Conservation (phyloP, 805 yeast species). For the Wickerhamomyces hampshirensis region DNA sequence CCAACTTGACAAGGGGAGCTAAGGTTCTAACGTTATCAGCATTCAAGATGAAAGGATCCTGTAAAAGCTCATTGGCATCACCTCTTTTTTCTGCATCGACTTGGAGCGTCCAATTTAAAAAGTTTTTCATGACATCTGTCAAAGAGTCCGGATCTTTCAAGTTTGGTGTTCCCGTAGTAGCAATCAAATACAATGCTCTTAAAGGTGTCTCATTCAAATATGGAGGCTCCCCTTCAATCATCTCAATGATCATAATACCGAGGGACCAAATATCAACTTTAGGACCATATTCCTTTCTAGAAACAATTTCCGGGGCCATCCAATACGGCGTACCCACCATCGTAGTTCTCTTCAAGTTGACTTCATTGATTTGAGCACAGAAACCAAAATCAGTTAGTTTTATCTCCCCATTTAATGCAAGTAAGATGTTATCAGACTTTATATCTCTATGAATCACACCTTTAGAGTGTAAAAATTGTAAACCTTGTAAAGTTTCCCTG, state of each 20-base stretch:
- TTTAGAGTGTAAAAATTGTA: slow-evolving; percentile 81
- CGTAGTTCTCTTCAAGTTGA: slow-evolving; percentile 84
- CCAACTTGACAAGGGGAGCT: slow-evolving; percentile 71
- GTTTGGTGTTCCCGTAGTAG: slow-evolving; percentile 94
- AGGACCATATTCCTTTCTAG: slow-evolving; percentile 91
- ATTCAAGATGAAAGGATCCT: slow-evolving; percentile 64
- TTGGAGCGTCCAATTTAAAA: slow-evolving; percentile 81
- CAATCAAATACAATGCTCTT: slow-evolving; percentile 88
- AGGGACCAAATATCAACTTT: slow-evolving; percentile 97
- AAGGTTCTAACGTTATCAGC: slow-evolving; percentile 59
- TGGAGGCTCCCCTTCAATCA: slow-evolving; percentile 99
- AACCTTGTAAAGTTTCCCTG: slow-evolving; percentile 82
- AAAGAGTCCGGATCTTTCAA: slow-evolving; percentile 83
- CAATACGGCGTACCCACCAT: slow-evolving; percentile 99
- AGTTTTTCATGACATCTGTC: slow-evolving; percentile 58
- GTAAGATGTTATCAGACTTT: slow-evolving; percentile 86
- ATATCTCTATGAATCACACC: slow-evolving; percentile 96
- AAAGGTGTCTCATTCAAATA: slow-evolving; percentile 94
- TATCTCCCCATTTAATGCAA: slow-evolving; percentile 81
- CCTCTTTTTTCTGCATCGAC: slow-evolving; percentile 93
- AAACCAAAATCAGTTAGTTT: slow-evolving; percentile 95
- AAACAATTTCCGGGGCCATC: slow-evolving; percentile 99
- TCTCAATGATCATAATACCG: slow-evolving; percentile 97
- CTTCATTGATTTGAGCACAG: slow-evolving; percentile 88
- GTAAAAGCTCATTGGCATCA: slow-evolving; percentile 77